phyloP scores from a whole-genome alignment of 768 basidiomycete species.

The Psilocybe sp. region DNA sequence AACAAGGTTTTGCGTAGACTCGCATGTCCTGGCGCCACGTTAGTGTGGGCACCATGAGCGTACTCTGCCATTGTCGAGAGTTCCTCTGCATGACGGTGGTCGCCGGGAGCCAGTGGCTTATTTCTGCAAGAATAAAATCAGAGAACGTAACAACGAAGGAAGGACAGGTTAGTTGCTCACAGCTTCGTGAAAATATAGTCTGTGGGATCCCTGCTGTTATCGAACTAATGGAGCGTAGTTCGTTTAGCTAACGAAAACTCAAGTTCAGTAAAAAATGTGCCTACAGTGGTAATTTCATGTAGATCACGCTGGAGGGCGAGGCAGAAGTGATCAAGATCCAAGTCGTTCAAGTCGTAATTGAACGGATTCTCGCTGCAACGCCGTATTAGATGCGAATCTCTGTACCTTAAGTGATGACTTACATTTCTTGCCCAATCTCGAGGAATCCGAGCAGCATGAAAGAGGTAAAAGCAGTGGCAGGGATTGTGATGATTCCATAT shows the following conservation, averaged over 20 bases:
- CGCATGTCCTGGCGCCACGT: slow-evolving; percentile 27
- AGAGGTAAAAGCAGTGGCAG: slow-evolving; percentile 59
- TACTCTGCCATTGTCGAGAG: slow-evolving; percentile 28
- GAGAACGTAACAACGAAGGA: neutral
- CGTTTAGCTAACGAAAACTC: neutral
- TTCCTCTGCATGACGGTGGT: slow-evolving; percentile 54
- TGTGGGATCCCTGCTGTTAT: slow-evolving; percentile 55
- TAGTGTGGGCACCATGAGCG: slow-evolving; percentile 30
- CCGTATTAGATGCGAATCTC: neutral
- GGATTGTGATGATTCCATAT: slow-evolving; percentile 51
- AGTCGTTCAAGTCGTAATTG: slow-evolving; percentile 66
- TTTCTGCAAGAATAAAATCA: slow-evolving; percentile 33
- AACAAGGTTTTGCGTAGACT: slow-evolving; percentile 39
- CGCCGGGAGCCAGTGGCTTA: slow-evolving; percentile 68
- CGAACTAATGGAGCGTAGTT: slow-evolving; percentile 8
- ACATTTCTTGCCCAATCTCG: slow-evolving; percentile 70
- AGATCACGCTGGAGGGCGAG: slow-evolving; percentile 64
- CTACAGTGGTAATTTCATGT: slow-evolving; percentile 68
- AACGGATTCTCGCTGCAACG: slow-evolving; percentile 58
- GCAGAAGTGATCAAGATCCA: slow-evolving; percentile 70
- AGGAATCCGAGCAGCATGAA: slow-evolving; percentile 67
- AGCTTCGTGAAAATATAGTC: slow-evolving; percentile 50
- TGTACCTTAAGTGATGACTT: neutral
- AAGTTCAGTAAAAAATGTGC: slow-evolving; percentile 20
- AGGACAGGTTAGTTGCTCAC: slow-evolving; percentile 13